Evolutionary conservation across 2,329 filamentous ascomycete species (phyloP).

Genomic region (Ramularia endophylla): DNA sequence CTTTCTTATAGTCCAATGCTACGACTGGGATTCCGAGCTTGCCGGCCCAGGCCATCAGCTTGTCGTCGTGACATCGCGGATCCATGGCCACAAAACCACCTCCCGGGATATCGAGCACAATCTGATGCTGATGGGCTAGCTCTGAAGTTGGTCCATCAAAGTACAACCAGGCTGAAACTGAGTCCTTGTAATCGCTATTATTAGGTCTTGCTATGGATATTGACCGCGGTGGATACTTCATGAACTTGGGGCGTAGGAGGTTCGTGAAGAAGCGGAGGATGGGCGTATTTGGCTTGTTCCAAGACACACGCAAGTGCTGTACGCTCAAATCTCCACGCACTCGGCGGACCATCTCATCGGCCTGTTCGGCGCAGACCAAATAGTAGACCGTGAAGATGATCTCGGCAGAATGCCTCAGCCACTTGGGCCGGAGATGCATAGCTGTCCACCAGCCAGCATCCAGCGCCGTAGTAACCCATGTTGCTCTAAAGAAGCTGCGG

Average conservation of each 20-base stretch:
- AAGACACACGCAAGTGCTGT: conserved; percentile 84
- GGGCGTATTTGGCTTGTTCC: conserved; percentile 91
- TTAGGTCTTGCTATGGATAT: conserved; percentile 77
- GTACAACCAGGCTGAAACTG: conserved; percentile 83
- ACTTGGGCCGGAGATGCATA: conserved; percentile 79
- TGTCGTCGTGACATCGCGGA: conserved; percentile 90
- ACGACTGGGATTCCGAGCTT: conserved; percentile 83
- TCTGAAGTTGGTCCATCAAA: conserved; percentile 82
- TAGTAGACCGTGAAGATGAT: conserved; percentile 87
- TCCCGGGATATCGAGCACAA: conserved; percentile 86
- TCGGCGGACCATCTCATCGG: conserved; percentile 93
- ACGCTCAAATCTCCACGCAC: conserved; percentile 81
- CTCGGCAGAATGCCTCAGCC: conserved; percentile 74
- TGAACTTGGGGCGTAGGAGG: conserved; percentile 71
- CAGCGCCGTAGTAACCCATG: conserved; percentile 90
- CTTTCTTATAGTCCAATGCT: conserved; percentile 86
- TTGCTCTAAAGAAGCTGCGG: conserved; percentile 86
- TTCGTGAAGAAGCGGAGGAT: conserved; percentile 70
- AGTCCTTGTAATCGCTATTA: conserved; percentile 75
- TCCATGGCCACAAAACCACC: conserved; percentile 97
- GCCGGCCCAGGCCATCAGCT: conserved; percentile 84
- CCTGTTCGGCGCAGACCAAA: conserved; percentile 83
- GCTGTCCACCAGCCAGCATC: conserved; percentile 98
- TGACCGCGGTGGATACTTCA: conserved; percentile 71
- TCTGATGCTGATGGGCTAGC: conserved; percentile 65